phyloP scores from a whole-genome alignment of 2,329 filamentous ascomycete species.

The Phialocephala sp. region DNA sequence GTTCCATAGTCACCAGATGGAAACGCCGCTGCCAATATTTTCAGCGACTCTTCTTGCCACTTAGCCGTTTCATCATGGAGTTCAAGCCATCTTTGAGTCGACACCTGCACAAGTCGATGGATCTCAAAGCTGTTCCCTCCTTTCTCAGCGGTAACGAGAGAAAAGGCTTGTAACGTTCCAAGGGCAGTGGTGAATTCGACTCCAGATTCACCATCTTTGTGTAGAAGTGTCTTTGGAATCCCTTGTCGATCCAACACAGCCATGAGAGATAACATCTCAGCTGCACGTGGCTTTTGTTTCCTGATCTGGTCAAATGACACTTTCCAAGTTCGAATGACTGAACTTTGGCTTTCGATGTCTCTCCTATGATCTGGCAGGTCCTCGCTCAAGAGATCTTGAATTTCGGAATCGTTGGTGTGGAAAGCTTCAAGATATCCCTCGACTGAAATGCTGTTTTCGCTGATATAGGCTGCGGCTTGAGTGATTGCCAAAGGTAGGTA shows the following conservation, averaged over 20 bases:
- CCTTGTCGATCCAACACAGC: slow-evolving; percentile 33
- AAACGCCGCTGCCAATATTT: slow-evolving; percentile 20
- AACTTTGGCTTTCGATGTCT: slow-evolving; percentile 44
- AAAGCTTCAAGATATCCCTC: slow-evolving; percentile 46
- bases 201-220: slow-evolving; percentile 44
- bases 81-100: slow-evolving; percentile 19
- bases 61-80: background rate
- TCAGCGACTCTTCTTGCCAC: slow-evolving; percentile 12
- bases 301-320: slow-evolving; percentile 47
- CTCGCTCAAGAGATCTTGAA: slow-evolving; percentile 39
- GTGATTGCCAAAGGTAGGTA: slow-evolving; percentile 40
- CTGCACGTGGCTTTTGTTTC: slow-evolving; percentile 27
- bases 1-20: slow-evolving; percentile 23
- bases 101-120: slow-evolving; percentile 25
- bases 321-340: slow-evolving; percentile 47
- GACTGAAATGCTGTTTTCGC: slow-evolving; percentile 40
- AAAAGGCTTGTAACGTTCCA: slow-evolving; percentile 18
- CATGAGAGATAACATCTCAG: slow-evolving; percentile 34
- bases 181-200: slow-evolving; percentile 35
- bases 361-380: slow-evolving; percentile 42
- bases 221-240: slow-evolving; percentile 32
- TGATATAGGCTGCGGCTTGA: slow-evolving; percentile 40
- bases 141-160: slow-evolving; percentile 12
- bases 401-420: slow-evolving; percentile 44
- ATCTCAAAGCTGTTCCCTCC: slow-evolving; percentile 18